Conservation (phyloP, 208 protist genomes). For the Wallacemonas collosoma region DNA sequence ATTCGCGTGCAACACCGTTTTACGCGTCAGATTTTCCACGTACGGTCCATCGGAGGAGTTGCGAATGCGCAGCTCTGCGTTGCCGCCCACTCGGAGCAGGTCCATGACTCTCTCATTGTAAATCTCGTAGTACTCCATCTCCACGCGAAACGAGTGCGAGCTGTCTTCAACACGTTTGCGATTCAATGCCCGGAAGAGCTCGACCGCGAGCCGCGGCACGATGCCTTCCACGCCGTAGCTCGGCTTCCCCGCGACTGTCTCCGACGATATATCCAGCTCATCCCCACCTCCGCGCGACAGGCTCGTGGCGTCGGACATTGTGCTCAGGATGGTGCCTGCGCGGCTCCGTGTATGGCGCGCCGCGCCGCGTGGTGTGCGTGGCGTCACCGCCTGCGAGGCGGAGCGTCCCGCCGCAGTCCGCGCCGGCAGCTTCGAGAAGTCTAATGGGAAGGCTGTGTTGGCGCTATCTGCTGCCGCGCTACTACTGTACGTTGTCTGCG, state of each 20-base stretch:
- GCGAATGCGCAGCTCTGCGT: conserved; percentile 70
- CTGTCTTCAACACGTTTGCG: conserved; percentile 55
- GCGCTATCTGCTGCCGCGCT: neutral
- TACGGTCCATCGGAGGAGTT: conserved; percentile 66
- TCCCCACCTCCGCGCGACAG: neutral
- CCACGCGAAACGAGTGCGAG: conserved; percentile 78
- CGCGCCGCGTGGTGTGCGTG: neutral
- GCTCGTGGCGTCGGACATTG: conserved; percentile 1
- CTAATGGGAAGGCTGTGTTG: conserved; percentile 1
- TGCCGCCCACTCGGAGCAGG: conserved; percentile 40
- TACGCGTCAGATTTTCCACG: conserved; percentile 71
- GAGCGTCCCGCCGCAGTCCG: neutral
- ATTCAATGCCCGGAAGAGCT: conserved; percentile 68
- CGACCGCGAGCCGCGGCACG: conserved; percentile 63
- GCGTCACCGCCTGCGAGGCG: neutral
- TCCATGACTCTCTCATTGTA: conserved; percentile 92
- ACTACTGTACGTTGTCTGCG: neutral
- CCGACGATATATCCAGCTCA: neutral
- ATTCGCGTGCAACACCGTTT: conserved; percentile 53
- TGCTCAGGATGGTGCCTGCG: conserved; percentile 12
- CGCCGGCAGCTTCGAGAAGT: conserved; percentile 7
- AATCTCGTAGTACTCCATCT: conserved; percentile 90
- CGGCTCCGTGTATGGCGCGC: conserved; percentile 4
- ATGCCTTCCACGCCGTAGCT: conserved; percentile 54
- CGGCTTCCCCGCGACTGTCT: neutral